phyloP scores from a whole-genome alignment of 2,329 filamentous ascomycete genomes.

The Sphaerulina musiva region DNA sequence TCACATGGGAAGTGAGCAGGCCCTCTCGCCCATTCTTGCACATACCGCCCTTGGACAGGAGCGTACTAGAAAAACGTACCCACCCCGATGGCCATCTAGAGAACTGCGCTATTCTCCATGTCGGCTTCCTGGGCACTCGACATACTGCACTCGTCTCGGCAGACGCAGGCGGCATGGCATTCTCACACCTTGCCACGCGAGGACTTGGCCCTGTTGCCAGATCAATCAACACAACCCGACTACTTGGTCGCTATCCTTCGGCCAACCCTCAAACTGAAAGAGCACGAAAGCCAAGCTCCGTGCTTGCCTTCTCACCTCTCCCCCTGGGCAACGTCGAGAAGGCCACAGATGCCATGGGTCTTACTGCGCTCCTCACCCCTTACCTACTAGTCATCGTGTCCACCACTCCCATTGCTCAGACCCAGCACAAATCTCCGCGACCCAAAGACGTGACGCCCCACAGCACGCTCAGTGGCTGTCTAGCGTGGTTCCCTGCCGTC shows the following conservation, averaged over 20 bases:
- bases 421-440: slow-evolving; percentile 85
- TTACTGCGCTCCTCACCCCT: slow-evolving; percentile 92
- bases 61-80: slow-evolving; percentile 54
- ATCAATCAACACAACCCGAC: slow-evolving; percentile 79
- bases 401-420: slow-evolving; percentile 91
- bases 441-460: slow-evolving; percentile 88
- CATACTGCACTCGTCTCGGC: slow-evolving; percentile 93
- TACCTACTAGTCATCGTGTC: slow-evolving; percentile 96
- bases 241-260: slow-evolving; percentile 84
- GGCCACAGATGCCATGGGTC: slow-evolving; percentile 74
- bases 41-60: slow-evolving; percentile 67
- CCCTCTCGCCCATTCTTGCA: slow-evolving; percentile 82
- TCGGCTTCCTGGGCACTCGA: slow-evolving; percentile 90
- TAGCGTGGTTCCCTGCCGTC: slow-evolving; percentile 96
- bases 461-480: slow-evolving; percentile 82
- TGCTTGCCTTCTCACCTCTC: slow-evolving; percentile 82
- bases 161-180: slow-evolving; percentile 93
- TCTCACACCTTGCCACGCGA: slow-evolving; percentile 89
- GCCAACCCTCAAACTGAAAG: slow-evolving; percentile 56
- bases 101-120: slow-evolving; percentile 71
- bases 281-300: slow-evolving; percentile 81
- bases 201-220: slow-evolving; percentile 81
- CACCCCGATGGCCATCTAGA: slow-evolving; percentile 76
- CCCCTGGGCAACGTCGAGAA: slow-evolving; percentile 93
- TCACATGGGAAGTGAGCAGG: slow-evolving; percentile 87